These are phyloP conservation scores for Wickerhamomyces subpelliculosus DNA, from an alignment of 805 yeast genomes.

Conservation along the genomic window DNA sequence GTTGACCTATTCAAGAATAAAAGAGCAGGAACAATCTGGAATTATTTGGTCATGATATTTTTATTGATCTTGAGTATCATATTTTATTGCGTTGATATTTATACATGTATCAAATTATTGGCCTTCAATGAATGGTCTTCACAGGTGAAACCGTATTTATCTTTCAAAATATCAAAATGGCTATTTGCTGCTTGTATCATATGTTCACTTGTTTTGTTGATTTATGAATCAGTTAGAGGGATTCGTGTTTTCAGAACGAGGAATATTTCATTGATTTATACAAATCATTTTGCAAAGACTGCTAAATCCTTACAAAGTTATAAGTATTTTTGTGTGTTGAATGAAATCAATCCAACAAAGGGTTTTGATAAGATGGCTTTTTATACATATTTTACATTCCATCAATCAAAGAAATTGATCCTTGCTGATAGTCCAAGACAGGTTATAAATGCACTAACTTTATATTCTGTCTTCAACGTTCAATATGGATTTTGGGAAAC, in stretches of 20 bases:
- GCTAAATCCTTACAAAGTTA: slow-evolving; percentile 52
- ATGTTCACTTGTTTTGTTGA: slow-evolving; percentile 51
- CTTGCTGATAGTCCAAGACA: slow-evolving; percentile 87
- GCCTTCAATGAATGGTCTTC: slow-evolving; percentile 69
- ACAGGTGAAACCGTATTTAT: slow-evolving; percentile 39
- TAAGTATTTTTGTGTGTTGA: slow-evolving; percentile 65
- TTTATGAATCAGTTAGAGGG: slow-evolving; percentile 55
- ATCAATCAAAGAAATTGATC: slow-evolving; percentile 53
- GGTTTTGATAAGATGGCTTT: slow-evolving; percentile 64
- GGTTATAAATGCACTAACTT: slow-evolving; percentile 71
- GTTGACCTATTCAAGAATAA: slow-evolving; percentile 40
- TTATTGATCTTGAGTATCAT: slow-evolving; percentile 39
- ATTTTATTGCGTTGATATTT: slow-evolving; percentile 62
- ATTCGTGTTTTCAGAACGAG: slow-evolving; percentile 48
- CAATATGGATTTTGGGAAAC: slow-evolving; percentile 28
- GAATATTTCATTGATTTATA: slow-evolving; percentile 63
- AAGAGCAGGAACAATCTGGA: slow-evolving; percentile 34
- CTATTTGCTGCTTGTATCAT: slow-evolving; percentile 77
- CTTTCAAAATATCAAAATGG: slow-evolving; percentile 55
- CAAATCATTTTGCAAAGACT: slow-evolving; percentile 55
- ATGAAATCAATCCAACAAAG: slow-evolving; percentile 58
- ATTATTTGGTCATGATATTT: slow-evolving; percentile 33
- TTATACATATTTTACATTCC: slow-evolving; percentile 55
- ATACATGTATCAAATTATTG: slow-evolving; percentile 68
- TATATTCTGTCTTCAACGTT: slow-evolving; percentile 41